Evolutionary conservation across 2,329 filamentous ascomycete genomes (phyloP), one percentile per base, ranked within the genome.

Genomic region (Stagonosporopsis cucurbitacearum): DNA sequence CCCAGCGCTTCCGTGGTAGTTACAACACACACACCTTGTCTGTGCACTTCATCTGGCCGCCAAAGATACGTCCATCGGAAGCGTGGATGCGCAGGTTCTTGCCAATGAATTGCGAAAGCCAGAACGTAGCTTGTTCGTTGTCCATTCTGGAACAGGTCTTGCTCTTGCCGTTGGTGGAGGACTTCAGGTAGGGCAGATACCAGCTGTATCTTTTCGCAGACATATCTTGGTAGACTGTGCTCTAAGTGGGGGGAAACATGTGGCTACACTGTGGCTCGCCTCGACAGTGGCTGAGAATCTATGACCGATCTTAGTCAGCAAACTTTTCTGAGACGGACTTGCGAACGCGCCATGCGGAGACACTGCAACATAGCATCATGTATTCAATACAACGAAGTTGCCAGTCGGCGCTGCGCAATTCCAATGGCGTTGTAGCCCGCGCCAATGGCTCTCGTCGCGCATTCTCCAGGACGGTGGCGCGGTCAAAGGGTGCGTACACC

Each of bases 11-110:
- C 8, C 26, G 6, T 11, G 22, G 33, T 19, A 20, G 37, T 9
- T 32, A 19, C 23, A 26, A 28, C 17, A 35, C 23, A 81, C 84
- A 46, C 79, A 96, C 92, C 57, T 89, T 87, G 80, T 99, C 95
- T 26, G 93, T 97, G 80, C 95, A 99, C 77, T 96, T 97, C 78
- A 99, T 90, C 61, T 87, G 84, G 19, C 95, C 95, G 51, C 92
- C 86, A 75, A 98, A 99, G 74, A 96, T 87, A 57, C 95, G 90
- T 15, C 86, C 86, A 73, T 98, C 94, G 4, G 87, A 90, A 13
- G 89, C 91, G 66, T 90, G 85, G 50, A 98, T 80, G 54, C 92
- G 88, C 30, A 98, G 79, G 35, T 86, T 90, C 74, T 91, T 91
- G 74, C 90, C 90, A 48, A 96, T 80, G 46, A 96, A 84, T 22